Evolutionary conservation across 495 filamentous ascomycete genomes (phyloP).

Genomic region (Thermothielavioides terrestris): DNA sequence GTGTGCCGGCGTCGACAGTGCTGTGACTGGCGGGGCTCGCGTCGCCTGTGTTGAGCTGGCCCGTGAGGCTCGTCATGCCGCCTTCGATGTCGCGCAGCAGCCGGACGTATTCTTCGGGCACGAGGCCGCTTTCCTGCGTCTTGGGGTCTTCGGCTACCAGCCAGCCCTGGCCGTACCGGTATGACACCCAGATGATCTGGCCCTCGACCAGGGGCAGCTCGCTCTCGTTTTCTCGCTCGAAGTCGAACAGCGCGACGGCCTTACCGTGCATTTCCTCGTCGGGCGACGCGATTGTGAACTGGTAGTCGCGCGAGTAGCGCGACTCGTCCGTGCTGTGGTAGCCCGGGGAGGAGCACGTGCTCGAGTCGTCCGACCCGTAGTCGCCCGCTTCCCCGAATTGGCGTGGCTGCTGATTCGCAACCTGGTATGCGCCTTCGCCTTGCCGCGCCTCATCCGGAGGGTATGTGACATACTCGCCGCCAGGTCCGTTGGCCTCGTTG

Average conservation of each 20-base stretch:
- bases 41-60: constrained; percentile 26
- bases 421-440: constrained; percentile 37
- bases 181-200: constrained; percentile 93
- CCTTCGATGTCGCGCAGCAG: constrained; percentile 85
- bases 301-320: constrained; percentile 78
- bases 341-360: constrained; percentile 43
- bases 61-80: constrained; percentile 46
- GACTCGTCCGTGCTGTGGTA: constrained; percentile 48
- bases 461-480: constrained; percentile 75
- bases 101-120: constrained; percentile 94
- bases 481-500: constrained; percentile 60
- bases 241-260: constrained; percentile 91
- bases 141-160: constrained; percentile 94
- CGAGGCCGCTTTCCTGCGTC: constrained; percentile 73
- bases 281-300: constrained; percentile 89
- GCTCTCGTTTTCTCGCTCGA: constrained; percentile 90
- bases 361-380: constrained; percentile 54
- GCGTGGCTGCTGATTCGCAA: constrained; percentile 35
- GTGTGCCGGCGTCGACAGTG: constrained; percentile 42
- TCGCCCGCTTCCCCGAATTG: constrained; percentile 49
- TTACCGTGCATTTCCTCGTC: constrained; percentile 98
- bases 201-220: constrained; percentile 89
- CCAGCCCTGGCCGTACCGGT: constrained; percentile 94
- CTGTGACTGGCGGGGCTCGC: constrained; percentile 32
- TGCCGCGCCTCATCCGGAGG: constrained; percentile 56